Base-by-base conservation (phyloP, 345 rosid species). In the Toxicodendron radicans region DNA sequence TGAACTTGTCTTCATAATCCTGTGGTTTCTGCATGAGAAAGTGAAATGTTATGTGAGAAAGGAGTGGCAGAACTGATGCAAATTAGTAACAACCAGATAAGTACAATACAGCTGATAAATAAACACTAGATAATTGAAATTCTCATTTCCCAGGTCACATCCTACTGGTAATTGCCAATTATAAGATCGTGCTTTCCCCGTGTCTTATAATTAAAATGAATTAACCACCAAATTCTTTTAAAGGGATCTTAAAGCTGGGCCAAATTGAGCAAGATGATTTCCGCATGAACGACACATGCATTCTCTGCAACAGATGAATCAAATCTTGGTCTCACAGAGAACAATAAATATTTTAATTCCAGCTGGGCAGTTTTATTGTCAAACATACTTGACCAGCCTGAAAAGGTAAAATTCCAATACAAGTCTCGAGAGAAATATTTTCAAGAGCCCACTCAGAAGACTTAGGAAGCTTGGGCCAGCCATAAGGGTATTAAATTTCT, bases 1-100 rank as follows among this genome's bases (percentile, higher is more conserved):
- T 80, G 85, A 89, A 87, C 79, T 77, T 92, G 72, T 87, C 90
- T 71, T 86, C 91, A 41, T 92, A 90, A 65, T 87, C 97, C 33
- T 84, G 78, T 2, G 89, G 91, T 77, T 71, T 85, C 97, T 91
- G 92, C 74, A 71, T 63, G 7, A 24, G 52, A 49, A 43, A 18
- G 53, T 32, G 2, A 20, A 33, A 14, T 38, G 3, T 33, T 41
- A 21, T 11, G 2, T 21, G 18, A 71, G 23, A 18, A 21, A 5
- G 49, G 7, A 20, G 17, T 51, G 18, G 7, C 17, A 51, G 18
- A 51, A 20, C 13, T 38, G 67, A 20, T 6, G 65, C 13, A 33
- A 32, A 32, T 20, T 61, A 61, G 9, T 32, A 16, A 32, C 5
- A 59, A 59, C 9, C 5, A 24, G 30, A 27, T 27, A 27, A 27